Evolutionary conservation across 2,329 filamentous ascomycete genomes (phyloP).

Genomic region (Cadophora sp.): DNA sequence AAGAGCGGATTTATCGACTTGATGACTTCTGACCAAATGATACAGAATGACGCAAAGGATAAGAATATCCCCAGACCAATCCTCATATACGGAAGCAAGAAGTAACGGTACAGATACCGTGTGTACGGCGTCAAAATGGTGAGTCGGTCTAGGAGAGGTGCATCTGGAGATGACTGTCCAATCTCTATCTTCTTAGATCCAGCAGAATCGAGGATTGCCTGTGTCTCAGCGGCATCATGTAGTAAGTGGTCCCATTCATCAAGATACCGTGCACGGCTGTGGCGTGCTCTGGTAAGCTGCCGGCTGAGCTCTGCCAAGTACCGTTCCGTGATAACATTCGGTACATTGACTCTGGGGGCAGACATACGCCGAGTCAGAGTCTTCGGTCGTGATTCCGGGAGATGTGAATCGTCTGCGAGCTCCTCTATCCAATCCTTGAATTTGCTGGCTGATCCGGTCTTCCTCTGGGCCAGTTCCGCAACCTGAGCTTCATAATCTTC

Average conservation of each 20-base stretch:
- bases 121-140: slow-evolving; percentile 79
- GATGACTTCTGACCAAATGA: slow-evolving; percentile 93
- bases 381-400: slow-evolving; percentile 66
- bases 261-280: slow-evolving; percentile 82
- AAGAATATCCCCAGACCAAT: slow-evolving; percentile 71
- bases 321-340: slow-evolving; percentile 87
- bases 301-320: slow-evolving; percentile 91
- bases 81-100: slow-evolving; percentile 73
- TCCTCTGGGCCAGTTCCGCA: slow-evolving; percentile 77
- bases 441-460: slow-evolving; percentile 75
- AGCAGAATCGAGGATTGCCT: slow-evolving; percentile 83
- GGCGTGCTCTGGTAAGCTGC: slow-evolving; percentile 79
- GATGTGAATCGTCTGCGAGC: slow-evolving; percentile 76
- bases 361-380: slow-evolving; percentile 50
- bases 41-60: slow-evolving; percentile 76
- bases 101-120: slow-evolving; percentile 78
- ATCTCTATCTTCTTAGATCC: slow-evolving; percentile 84
- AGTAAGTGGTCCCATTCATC: slow-evolving; percentile 87
- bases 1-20: slow-evolving; percentile 80
- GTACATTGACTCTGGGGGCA: slow-evolving; percentile 59
- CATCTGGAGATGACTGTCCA: slow-evolving; percentile 61
- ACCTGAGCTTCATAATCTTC: slow-evolving; percentile 86
- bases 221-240: slow-evolving; percentile 74
- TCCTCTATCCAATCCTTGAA: slow-evolving; percentile 98
- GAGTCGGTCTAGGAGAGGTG: slow-evolving; percentile 59